Conservation (phyloP, 768 basidiomycete genomes). For the Rhodotorula toruloides region DNA sequence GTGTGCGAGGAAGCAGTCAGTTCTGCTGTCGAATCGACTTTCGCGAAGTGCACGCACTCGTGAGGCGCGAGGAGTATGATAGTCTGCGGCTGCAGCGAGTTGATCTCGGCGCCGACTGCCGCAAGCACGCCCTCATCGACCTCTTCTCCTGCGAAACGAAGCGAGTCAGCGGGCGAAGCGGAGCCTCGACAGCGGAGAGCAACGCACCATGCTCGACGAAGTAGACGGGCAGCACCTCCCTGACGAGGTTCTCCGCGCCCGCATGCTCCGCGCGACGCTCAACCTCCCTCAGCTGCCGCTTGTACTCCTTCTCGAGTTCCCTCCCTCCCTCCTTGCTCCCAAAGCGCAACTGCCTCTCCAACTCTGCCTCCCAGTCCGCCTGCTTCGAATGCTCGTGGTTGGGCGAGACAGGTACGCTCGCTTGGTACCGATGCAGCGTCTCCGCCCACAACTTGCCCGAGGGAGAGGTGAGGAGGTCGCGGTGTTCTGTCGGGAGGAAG, state of each 20-base stretch:
- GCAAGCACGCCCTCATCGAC: neutral
- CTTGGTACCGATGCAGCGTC: constrained; percentile 21
- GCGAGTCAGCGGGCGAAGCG: too few species aligned
- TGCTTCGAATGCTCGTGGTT: constrained; percentile 10
- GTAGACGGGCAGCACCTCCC: constrained; percentile 21
- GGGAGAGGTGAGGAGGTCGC: neutral
- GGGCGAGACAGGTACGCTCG: neutral
- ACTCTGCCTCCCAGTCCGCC: constrained; percentile 24
- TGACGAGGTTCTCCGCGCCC: constrained; percentile 19
- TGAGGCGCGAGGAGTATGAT: constrained; percentile 15
- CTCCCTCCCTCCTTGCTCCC: constrained; percentile 31
- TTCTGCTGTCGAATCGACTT: too few species aligned
- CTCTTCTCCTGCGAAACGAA: neutral
- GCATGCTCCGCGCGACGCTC: constrained; percentile 27
- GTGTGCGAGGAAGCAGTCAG: neutral
- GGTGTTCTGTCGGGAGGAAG: constrained; percentile 13
- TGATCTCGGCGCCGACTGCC: constrained; percentile 10
- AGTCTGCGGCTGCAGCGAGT: constrained; percentile 4
- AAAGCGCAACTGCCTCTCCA: constrained; percentile 28
- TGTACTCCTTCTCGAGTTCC: constrained; percentile 32
- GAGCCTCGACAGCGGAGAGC: neutral
- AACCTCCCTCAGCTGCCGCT: constrained; percentile 21
- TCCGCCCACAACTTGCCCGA: constrained; percentile 20
- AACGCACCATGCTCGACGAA: constrained; percentile 29
- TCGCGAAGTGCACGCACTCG: neutral